phyloP scores from a whole-genome alignment of 1,284 basidiomycete species.

The Malassezia yamatoensis region DNA sequence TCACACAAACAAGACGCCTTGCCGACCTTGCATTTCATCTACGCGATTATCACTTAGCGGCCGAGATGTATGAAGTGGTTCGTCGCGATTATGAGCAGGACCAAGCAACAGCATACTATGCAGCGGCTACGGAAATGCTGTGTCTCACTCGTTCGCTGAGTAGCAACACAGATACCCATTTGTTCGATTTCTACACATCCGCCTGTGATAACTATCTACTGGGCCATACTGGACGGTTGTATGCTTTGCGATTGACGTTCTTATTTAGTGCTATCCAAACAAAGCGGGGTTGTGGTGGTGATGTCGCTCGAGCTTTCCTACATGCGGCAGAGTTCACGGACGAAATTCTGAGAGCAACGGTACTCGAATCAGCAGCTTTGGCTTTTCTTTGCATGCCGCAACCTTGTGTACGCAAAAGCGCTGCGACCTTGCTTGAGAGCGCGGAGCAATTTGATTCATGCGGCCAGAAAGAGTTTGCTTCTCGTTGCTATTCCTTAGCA shows the following conservation, averaged over 20 bases:
- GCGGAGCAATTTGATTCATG: slow-evolving; percentile 53
- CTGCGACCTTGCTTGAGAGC: slow-evolving; percentile 52
- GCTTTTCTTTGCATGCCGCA: slow-evolving; percentile 47
- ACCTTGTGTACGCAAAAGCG: slow-evolving; percentile 49
- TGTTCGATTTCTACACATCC: neutral
- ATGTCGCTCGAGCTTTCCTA: slow-evolving; percentile 27
- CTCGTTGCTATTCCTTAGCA: slow-evolving; percentile 27
- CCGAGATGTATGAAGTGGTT: slow-evolving; percentile 71
- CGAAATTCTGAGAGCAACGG: slow-evolving; percentile 52
- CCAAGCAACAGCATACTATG: slow-evolving; percentile 32
- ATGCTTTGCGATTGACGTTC: slow-evolving; percentile 30
- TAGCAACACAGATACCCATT: neutral
- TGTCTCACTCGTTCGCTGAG: neutral
- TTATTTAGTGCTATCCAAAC: slow-evolving; percentile 38
- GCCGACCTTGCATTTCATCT: slow-evolving; percentile 91
- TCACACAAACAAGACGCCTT: slow-evolving; percentile 56
- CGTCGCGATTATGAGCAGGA: slow-evolving; percentile 50
- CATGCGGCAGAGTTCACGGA: slow-evolving; percentile 43
- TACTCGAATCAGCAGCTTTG: slow-evolving; percentile 53
- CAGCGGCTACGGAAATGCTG: slow-evolving; percentile 32
- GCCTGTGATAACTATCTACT: slow-evolving; percentile 3
- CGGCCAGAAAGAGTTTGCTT: slow-evolving; percentile 48
- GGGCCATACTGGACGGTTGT: slow-evolving; percentile 11
- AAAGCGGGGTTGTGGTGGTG: slow-evolving; percentile 18
- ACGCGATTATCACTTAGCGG: slow-evolving; percentile 76